These are phyloP conservation scores for Fomitopsis pulvina DNA, from an alignment of 768 basidiomycete genomes.

Conservation along the genomic window DNA sequence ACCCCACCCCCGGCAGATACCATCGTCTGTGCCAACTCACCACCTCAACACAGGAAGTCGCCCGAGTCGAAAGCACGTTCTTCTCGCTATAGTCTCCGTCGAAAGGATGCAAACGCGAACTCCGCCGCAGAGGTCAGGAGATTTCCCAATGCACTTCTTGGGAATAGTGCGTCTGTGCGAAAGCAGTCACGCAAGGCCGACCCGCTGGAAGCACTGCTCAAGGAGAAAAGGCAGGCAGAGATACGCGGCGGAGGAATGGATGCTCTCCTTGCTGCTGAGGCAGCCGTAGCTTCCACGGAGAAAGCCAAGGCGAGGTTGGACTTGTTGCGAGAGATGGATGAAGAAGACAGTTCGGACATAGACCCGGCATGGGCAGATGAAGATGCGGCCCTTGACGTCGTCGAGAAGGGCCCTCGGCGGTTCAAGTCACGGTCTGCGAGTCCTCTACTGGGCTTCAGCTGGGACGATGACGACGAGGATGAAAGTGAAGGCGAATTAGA, in stretches of 20 bases:
- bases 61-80: not conserved
- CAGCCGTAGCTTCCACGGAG: slow-evolving; percentile 1
- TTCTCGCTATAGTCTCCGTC: slow-evolving; percentile 17
- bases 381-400: slow-evolving; percentile 1
- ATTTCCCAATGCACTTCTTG: not conserved
- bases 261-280: slow-evolving; percentile 16
- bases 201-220: slow-evolving; percentile 40
- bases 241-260: slow-evolving; percentile 16
- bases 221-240: slow-evolving; percentile 20
- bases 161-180: not conserved
- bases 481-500: slow-evolving; percentile 8
- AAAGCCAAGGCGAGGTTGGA: slow-evolving; percentile 15
- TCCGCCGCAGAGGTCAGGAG: not conserved
- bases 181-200: slow-evolving; percentile 18
- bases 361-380: slow-evolving; percentile 13
- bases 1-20: too few species aligned
- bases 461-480: slow-evolving; percentile 1
- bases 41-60: too few species aligned
- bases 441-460: not conserved
- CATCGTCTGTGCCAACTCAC: too few species aligned
- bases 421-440: slow-evolving; percentile 2
- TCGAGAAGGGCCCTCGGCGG: not conserved
- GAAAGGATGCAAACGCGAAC: not conserved
- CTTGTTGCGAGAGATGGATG: slow-evolving; percentile 17
- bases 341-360: slow-evolving; percentile 18